Evolutionary conservation across 306 rosid genomes (phyloP).

Genomic region (Cucumis cinereus): DNA sequence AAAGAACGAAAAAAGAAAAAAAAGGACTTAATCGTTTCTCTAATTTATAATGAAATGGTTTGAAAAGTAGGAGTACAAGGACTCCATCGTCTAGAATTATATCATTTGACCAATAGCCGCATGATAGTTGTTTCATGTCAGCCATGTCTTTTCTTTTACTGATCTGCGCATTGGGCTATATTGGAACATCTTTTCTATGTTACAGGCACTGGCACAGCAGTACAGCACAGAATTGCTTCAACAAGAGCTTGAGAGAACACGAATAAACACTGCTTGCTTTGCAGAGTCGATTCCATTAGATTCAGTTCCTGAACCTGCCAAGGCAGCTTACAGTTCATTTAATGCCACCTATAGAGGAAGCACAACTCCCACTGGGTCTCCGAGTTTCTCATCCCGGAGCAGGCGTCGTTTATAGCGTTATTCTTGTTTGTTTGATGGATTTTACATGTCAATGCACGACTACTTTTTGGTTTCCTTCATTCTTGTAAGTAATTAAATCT

Average conservation of each 20-base stretch:
- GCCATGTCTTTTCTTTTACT: background rate
- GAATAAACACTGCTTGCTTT: conserved; percentile 92
- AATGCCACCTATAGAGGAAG: conserved; percentile 55
- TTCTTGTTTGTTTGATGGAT: conserved; percentile 23
- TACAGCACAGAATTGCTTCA: conserved; percentile 79
- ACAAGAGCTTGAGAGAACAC: conserved; percentile 86
- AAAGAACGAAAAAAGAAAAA: background rate
- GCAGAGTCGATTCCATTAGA: conserved; percentile 66
- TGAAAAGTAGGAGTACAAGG: background rate
- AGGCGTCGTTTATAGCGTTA: conserved; percentile 37
- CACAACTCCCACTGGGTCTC: conserved; percentile 40
- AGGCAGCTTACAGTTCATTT: conserved; percentile 54
- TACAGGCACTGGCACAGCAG: conserved; percentile 88
- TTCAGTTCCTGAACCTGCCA: conserved; percentile 60
- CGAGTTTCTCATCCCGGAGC: conserved; percentile 50
- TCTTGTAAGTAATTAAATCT: conserved; percentile 6
- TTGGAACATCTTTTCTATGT: conserved; percentile 10
- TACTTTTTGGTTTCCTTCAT: background rate
- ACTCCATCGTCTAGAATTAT: background rate
- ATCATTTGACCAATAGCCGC: background rate
- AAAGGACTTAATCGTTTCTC: too few species aligned
- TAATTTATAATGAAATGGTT: background rate
- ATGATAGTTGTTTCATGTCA: background rate
- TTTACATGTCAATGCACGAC: background rate
- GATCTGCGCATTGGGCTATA: background rate